Conservation (phyloP, 225 moss, liverwort and hornwort genomes). For the Straminergon stramineum region DNA sequence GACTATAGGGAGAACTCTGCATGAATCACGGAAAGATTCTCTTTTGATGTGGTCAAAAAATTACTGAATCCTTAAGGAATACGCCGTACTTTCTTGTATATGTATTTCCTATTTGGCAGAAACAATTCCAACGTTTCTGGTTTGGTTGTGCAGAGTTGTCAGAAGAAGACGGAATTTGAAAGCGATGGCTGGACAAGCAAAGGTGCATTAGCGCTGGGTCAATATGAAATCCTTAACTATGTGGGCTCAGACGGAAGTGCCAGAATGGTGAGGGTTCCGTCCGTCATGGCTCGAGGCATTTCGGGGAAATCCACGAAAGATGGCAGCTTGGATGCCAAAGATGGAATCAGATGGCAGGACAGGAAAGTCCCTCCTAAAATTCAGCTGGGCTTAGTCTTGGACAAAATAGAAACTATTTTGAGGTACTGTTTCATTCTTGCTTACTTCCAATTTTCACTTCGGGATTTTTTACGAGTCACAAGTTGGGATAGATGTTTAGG, state of each 20-base stretch:
- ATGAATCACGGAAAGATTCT: neutral
- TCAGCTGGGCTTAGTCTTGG: slow-evolving; percentile 80
- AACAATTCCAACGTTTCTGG: neutral
- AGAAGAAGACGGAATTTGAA: slow-evolving; percentile 63
- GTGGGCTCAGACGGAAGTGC: slow-evolving; percentile 76
- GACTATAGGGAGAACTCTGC: neutral
- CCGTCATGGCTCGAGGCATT: slow-evolving; percentile 63
- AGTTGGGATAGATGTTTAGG: neutral
- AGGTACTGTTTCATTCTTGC: slow-evolving; percentile 30
- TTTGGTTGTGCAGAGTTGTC: slow-evolving; percentile 61
- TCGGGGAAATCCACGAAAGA: slow-evolving; percentile 72
- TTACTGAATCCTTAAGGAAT: neutral
- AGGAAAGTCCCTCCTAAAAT: slow-evolving; percentile 82
- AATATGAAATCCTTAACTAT: slow-evolving; percentile 72
- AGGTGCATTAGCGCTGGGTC: slow-evolving; percentile 47
- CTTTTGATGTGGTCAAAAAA: neutral
- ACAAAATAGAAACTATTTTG: slow-evolving; percentile 81
- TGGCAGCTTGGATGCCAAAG: slow-evolving; percentile 86
- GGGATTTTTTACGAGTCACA: neutral
- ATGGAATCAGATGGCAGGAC: slow-evolving; percentile 97
- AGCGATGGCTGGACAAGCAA: slow-evolving; percentile 85
- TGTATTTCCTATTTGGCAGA: neutral
- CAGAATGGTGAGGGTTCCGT: slow-evolving; percentile 78
- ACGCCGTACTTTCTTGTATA: neutral
- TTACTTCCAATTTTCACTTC: neutral